Percentiles rank a stretch among this genome's conserved stretches.
phyloP scores from a whole-genome alignment of 2,329 filamentous ascomycete species.

The Samsoniella hepiali region DNA sequence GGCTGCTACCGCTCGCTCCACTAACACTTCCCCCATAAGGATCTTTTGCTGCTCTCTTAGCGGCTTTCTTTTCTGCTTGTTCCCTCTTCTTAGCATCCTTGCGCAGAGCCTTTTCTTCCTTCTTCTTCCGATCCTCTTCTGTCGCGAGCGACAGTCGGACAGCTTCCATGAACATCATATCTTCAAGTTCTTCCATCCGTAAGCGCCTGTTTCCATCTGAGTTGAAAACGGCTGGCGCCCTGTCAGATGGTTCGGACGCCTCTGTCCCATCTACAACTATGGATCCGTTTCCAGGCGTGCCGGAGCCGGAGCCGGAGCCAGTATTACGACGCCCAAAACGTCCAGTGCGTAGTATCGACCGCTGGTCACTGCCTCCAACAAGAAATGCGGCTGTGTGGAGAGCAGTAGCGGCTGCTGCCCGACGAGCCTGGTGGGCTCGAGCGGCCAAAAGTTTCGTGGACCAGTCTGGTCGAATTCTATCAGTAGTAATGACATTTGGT shows the following conservation, averaged over 20 bases:
- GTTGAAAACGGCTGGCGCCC: slow-evolving; percentile 22
- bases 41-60: slow-evolving; percentile 55
- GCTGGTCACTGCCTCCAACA: slow-evolving; percentile 62
- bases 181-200: slow-evolving; percentile 84
- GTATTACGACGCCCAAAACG: slow-evolving; percentile 57
- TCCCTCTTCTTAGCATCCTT: slow-evolving; percentile 84
- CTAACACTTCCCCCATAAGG: slow-evolving; percentile 36
- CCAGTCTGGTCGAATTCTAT: slow-evolving; percentile 92
- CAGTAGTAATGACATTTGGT: slow-evolving; percentile 85
- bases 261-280: slow-evolving; percentile 23
- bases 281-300: slow-evolving; percentile 27
- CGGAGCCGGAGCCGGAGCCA: slow-evolving; percentile 25
- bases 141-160: slow-evolving; percentile 86
- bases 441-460: slow-evolving; percentile 82
- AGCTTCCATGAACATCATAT: slow-evolving; percentile 98
- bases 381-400: slow-evolving; percentile 93
- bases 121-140: slow-evolving; percentile 87
- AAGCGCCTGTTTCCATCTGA: slow-evolving; percentile 34
- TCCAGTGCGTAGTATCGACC: slow-evolving; percentile 44
- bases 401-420: slow-evolving; percentile 89
- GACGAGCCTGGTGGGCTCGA: slow-evolving; percentile 76
- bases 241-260: slow-evolving; percentile 25
- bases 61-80: slow-evolving; percentile 77
- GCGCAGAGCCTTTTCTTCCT: slow-evolving; percentile 51
- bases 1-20: slow-evolving; percentile 58